Conservation (phyloP, 2,329 filamentous ascomycete genomes). For the Epichloe gansuensis region DNA sequence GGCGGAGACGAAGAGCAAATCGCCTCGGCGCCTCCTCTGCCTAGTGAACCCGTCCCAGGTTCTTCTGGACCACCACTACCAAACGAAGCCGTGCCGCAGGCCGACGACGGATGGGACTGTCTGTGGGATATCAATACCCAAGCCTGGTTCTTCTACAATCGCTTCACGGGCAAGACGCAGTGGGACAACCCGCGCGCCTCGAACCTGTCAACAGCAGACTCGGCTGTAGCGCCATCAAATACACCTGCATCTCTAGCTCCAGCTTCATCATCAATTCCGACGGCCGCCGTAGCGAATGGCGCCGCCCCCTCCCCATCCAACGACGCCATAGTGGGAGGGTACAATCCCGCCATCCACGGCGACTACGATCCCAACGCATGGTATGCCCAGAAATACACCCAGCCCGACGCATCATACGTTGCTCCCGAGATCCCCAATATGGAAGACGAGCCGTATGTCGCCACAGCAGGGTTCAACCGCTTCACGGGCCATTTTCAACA, state of each 20-base stretch:
- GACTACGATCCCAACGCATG: constrained; percentile 94
- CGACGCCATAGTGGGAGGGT: constrained; percentile 51
- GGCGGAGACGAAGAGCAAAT: constrained; percentile 1
- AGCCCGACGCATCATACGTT: constrained; percentile 19
- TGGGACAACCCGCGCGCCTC: constrained; percentile 79
- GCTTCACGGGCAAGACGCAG: constrained; percentile 59
- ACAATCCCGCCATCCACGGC: constrained; percentile 92
- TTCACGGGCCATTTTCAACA: constrained; percentile 78
- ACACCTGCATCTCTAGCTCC: constrained; percentile 17
- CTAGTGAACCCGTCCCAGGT: constrained; percentile 17
- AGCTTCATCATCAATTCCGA: constrained; percentile 12
- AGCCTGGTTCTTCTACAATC: constrained; percentile 76
- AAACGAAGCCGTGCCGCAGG: constrained; percentile 30
- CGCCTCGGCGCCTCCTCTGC: constrained; percentile 18
- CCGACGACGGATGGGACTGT: constrained; percentile 67
- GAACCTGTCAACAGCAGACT: not conserved
- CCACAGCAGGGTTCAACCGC: constrained; percentile 73
- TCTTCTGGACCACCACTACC: constrained; percentile 27
- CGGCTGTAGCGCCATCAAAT: constrained; percentile 14
- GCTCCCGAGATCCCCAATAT: constrained; percentile 13
- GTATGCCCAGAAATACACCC: constrained; percentile 57
- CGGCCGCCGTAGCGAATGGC: constrained; percentile 12
- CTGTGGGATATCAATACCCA: constrained; percentile 59
- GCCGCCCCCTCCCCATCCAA: constrained; percentile 16
- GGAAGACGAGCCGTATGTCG: constrained; percentile 45